Evolutionary conservation across 2,329 filamentous ascomycete species (phyloP), one percentile per base, ranked within the genome.

Genomic region (Pseudogymnoascus sp.): DNA sequence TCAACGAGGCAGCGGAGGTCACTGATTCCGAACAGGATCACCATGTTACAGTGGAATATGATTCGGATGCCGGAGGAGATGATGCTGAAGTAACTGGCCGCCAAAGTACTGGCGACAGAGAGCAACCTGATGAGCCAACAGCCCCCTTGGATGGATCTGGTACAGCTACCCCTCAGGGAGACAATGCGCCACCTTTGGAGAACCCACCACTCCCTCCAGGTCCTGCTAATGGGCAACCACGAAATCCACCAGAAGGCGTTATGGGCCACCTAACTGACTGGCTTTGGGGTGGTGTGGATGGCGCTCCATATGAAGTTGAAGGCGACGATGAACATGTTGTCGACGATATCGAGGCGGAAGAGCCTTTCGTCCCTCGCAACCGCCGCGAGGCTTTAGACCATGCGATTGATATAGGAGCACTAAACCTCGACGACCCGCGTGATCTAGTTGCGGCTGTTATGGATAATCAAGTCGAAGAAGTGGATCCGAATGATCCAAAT

Each of bases 401-500:
- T 29, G 59, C 53, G 7, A 37, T 60, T 19, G 66, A 68, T 17
- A 42, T 60, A 10, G 35, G 38, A 38, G 59, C 59, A 15, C 26
- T 33, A 15, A 33, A 56, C 13, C 65, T 68, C 44, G 67, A 59
- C n/a, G 65, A 64, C 1, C 66, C 61, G 13, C 82, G 78, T 13
- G 86, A 88, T 64, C 83, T 84, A 1, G 79, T 84, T 21, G 88
- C 83, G 50, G 87, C 84, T n/a, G 82, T 82, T 19, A 60, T 60
- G 13, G 33, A 38, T 11, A 38, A 38, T 10, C 21, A 42, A 26
- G 85, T 83, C 59, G 86, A 84, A 15, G 89, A 83, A 7, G 78
- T 93, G 37, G 91, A 96, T 64, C 83, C 85, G 46, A 88, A 90
- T 67, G 91, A 96, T 62, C 82, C 85, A 62, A 88, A 90, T 68